A percentile compares a stretch with the other conserved stretches of the same genome.
These are phyloP conservation scores for Elsinoe ampelina DNA, from an alignment of 2,329 filamentous ascomycete genomes.

Conservation along the genomic window DNA sequence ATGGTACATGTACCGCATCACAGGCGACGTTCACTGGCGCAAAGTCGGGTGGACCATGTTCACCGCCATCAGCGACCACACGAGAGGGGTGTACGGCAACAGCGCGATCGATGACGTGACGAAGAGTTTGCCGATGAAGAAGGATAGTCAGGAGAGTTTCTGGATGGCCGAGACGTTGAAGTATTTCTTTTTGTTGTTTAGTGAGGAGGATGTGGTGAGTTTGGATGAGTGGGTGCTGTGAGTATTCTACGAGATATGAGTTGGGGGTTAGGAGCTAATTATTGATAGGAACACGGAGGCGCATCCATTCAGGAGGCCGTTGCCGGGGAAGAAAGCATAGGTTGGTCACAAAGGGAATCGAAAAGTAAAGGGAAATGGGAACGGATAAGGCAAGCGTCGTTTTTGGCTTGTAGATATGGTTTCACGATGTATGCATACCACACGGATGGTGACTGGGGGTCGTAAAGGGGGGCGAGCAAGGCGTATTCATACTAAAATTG, in stretches of 20 bases:
- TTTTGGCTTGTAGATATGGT: neutral
- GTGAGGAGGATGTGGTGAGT: slow-evolving; percentile 54
- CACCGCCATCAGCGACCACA: slow-evolving; percentile 56
- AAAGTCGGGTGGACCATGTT: slow-evolving; percentile 87
- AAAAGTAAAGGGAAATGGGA: neutral
- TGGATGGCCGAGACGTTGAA: slow-evolving; percentile 85
- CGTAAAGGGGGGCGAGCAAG: neutral
- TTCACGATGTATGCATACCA: slow-evolving; percentile 4
- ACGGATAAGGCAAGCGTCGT: neutral
- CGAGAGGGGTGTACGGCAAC: slow-evolving; percentile 57
- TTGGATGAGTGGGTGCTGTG: slow-evolving; percentile 58
- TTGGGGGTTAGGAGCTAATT: neutral
- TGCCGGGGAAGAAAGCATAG: neutral
- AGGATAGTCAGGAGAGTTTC: slow-evolving; percentile 74
- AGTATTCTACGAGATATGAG: slow-evolving; percentile 16
- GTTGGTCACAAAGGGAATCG: neutral
- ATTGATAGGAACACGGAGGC: slow-evolving; percentile 42
- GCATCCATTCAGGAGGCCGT: slow-evolving; percentile 40
- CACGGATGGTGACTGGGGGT: too few relatives aligned
- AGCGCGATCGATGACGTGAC: slow-evolving; percentile 60
- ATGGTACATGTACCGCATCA: slow-evolving; percentile 86
- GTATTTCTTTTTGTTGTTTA: slow-evolving; percentile 81
- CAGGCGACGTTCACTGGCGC: slow-evolving; percentile 63
- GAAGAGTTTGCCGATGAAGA: slow-evolving; percentile 31
- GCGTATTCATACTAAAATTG: neutral